Conservation (phyloP, 306 rosid species). For the Fragaria vesca region DNA sequence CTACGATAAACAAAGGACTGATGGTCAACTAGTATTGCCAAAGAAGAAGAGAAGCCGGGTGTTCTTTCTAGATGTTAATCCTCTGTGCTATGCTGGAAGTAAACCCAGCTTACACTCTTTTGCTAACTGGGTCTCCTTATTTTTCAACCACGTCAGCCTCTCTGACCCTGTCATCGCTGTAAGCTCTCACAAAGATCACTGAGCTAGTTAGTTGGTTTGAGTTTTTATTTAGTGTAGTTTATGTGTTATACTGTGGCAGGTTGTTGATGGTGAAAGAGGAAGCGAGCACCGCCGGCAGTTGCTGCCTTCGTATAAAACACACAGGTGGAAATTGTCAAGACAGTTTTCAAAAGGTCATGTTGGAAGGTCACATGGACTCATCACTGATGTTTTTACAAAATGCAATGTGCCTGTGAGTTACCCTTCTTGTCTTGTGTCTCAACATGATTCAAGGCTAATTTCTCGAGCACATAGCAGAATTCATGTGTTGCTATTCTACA, state of each 20-base stretch:
- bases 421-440: neutral
- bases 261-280: conserved; percentile 82
- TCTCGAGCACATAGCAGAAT: neutral
- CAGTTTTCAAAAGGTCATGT: conserved; percentile 51
- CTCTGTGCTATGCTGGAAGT: conserved; percentile 70
- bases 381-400: conserved; percentile 45
- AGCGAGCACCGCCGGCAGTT: conserved; percentile 65
- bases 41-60: conserved; percentile 41
- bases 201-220: neutral
- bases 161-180: conserved; percentile 77
- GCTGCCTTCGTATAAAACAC: conserved; percentile 86
- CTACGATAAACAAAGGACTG: conserved; percentile 27
- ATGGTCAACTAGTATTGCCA: conserved; percentile 26
- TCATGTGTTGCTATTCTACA: neutral
- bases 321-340: conserved; percentile 50
- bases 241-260: conserved; percentile 35
- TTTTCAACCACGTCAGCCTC: conserved; percentile 60
- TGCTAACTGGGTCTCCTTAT: conserved; percentile 64
- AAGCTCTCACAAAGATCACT: conserved; percentile 7
- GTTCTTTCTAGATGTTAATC: conserved; percentile 83
- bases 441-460: neutral
- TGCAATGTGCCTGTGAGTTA: conserved; percentile 74
- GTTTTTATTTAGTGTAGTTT: neutral
- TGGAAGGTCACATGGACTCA: conserved; percentile 52
- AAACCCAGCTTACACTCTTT: conserved; percentile 67